Conservation (phyloP, 257 asterid species). For the Solanum ahanhuiri region DNA sequence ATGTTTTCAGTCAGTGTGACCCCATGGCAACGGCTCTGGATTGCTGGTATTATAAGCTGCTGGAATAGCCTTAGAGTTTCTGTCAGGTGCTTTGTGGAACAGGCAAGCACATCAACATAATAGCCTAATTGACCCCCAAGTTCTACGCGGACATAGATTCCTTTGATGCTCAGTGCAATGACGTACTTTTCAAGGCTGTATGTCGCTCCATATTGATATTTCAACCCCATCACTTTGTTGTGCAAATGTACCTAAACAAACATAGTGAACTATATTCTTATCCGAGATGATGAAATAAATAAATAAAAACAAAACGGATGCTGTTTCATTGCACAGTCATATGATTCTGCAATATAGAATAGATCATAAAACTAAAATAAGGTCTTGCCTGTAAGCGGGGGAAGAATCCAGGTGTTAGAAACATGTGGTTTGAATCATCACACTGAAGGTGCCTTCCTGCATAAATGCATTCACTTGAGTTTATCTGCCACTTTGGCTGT, state of each 20-base stretch:
- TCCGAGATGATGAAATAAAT: neutral
- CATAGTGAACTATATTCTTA: neutral
- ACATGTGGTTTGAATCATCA: conserved; percentile 65
- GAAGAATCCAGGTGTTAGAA: conserved; percentile 70
- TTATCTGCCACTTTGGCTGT: conserved; percentile 56
- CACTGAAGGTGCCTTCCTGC: conserved; percentile 74
- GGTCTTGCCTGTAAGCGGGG: conserved; percentile 72
- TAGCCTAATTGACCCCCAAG: conserved; percentile 64
- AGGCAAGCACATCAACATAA: conserved; percentile 60
- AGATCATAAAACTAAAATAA: neutral
- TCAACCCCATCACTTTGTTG: conserved; percentile 55
- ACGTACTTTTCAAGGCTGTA: conserved; percentile 60
- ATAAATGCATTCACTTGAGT: conserved; percentile 33
- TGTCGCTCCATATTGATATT: conserved; percentile 68
- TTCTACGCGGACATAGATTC: conserved; percentile 65
- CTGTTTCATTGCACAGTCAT: neutral
- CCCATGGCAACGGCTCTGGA: conserved; percentile 52
- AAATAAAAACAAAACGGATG: neutral
- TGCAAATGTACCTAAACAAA: conserved; percentile 59
- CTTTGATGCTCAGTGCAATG: conserved; percentile 58
- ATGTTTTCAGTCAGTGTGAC: conserved; percentile 48
- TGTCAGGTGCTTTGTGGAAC: conserved; percentile 63
- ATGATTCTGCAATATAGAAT: neutral
- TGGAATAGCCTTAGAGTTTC: conserved; percentile 70
- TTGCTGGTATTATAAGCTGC: conserved; percentile 59